A percentile compares a stretch with the other conserved stretches of the same genome.
Conservation (phyloP, 2,329 filamentous ascomycete species). For the Mollisiaceae sp. region DNA sequence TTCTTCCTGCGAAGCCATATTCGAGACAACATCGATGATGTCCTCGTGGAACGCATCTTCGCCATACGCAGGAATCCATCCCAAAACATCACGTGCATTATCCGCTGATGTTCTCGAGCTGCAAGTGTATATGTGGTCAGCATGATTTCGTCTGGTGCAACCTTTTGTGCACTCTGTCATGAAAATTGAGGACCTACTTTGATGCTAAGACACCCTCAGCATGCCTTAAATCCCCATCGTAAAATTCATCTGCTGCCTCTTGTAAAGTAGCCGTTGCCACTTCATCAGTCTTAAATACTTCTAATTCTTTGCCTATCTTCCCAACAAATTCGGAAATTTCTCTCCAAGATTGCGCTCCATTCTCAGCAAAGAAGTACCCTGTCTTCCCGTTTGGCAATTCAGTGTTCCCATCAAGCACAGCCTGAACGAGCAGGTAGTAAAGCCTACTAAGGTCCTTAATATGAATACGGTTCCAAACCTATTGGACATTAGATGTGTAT, state of each 20-base stretch:
- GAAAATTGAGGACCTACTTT: conserved; percentile 30
- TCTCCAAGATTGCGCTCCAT: conserved; percentile 48
- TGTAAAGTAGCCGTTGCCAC: conserved; percentile 40
- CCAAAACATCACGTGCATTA: conserved; percentile 28
- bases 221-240: conserved; percentile 32
- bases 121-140: neutral
- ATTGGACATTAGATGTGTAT: neutral
- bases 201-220: conserved; percentile 46
- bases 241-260: conserved; percentile 39
- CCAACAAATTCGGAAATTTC: conserved; percentile 46
- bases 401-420: conserved; percentile 40
- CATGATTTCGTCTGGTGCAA: too few relatives aligned
- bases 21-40: conserved; percentile 36
- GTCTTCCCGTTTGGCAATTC: conserved; percentile 44
- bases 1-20: conserved; percentile 16
- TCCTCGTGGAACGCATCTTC: conserved; percentile 30
- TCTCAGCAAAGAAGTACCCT: conserved; percentile 51
- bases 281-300: conserved; percentile 40
- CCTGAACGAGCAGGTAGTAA: conserved; percentile 47
- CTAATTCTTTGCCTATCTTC: conserved; percentile 41
- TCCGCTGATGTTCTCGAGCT: conserved; percentile 34
- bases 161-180: too few relatives aligned
- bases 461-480: conserved; percentile 51
- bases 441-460: conserved; percentile 50
- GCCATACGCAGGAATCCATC: conserved; percentile 28